Conservation (phyloP, 2,329 filamentous ascomycete genomes). For the Curvularia verruculosa region DNA sequence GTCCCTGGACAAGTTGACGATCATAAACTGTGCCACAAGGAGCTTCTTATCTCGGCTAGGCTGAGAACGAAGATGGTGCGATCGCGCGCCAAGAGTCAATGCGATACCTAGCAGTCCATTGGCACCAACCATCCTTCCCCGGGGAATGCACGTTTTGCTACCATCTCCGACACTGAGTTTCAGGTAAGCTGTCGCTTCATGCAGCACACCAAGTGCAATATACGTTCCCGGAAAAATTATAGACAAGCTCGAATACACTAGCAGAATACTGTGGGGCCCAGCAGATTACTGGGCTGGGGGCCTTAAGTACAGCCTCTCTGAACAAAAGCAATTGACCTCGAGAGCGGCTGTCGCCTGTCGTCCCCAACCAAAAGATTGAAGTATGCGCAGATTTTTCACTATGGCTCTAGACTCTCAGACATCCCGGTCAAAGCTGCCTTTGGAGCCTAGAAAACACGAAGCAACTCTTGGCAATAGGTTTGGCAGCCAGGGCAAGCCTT, state of each 20-base stretch:
- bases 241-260: neutral
- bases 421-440: neutral
- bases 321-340: too few species aligned
- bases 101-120: neutral
- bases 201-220: neutral
- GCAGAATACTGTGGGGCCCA: neutral
- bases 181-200: neutral
- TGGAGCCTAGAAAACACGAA: neutral
- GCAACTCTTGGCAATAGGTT: neutral
- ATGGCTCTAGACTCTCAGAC: neutral
- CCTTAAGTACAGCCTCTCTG: neutral
- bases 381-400: neutral
- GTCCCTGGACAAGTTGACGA: conserved; percentile 4
- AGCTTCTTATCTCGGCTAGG: conserved; percentile 9
- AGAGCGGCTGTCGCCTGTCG: neutral
- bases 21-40: conserved; percentile 8
- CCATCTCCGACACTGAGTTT: neutral
- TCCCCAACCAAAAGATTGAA: neutral
- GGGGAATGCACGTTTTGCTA: neutral
- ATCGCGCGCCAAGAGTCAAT: conserved; percentile 8
- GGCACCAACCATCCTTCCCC: neutral
- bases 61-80: conserved; percentile 3
- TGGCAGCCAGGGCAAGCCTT: neutral
- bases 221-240: neutral
- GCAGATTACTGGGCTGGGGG: neutral